Base-by-base conservation (phyloP, 345 rosid species). In the Nasturtium officinale region DNA sequence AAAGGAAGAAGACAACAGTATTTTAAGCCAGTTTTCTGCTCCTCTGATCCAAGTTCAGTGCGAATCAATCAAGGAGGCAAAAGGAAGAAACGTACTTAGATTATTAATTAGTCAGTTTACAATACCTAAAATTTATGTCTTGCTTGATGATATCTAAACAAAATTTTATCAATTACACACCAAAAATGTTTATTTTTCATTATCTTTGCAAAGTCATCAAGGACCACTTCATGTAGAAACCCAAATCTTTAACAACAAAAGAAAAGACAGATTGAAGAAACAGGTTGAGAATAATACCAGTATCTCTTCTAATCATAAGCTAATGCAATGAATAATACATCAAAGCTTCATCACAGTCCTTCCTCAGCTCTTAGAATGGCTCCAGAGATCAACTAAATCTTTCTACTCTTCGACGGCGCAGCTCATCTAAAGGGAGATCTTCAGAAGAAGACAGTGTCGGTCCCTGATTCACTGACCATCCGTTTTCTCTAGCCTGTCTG, bases 401-500 rank as follows among this genome's bases (percentile, higher is more conserved):
- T 71, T 95, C 89, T 26, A 95, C 78, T 77, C 99, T 91, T 64
- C 92, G 67, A 21, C 86, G 88, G 7, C 99, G 90, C 55, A 95
- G 45, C 76, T 91, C 98, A 56, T 90, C 97, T 82, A 85, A 12
- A n/a, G 87, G 53, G 40, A 86, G 77, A 71, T 80, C 84, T 61
- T 55, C 76, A 29, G 86, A 78, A 40, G 60, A 42, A 64, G 13
- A 65, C 32, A 26, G 54, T 55, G 5, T 56, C 2, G 75, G 38
- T 12, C 60, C 72, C 72, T 58, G 85, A 46, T 45, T 64, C 9
- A 73, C 65, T 42, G 69, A 71, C 53, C 76, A 76, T 50, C 77
- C 65, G 23, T 74, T 70, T 33, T 68, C 81, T 67, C 87, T 77
- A 38, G 13, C 69, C 10, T 84, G 78, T 50, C 75, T 72, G 0